phyloP scores from a whole-genome alignment of 306 rosid genomes.

The Leucaena leucocephala region DNA sequence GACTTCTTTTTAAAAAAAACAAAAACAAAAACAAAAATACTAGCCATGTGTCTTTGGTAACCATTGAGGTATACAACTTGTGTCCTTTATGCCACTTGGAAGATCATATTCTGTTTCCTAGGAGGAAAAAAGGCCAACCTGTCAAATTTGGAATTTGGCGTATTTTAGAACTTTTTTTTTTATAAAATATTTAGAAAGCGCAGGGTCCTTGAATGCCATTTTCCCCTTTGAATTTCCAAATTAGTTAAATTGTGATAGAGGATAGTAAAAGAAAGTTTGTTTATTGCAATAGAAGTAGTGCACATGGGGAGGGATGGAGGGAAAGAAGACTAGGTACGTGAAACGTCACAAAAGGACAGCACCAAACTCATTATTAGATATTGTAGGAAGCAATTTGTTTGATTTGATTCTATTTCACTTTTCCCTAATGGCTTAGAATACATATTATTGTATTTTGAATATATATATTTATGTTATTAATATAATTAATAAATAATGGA shows the following conservation, averaged over 20 bases:
- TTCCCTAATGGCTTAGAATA: too few relatives aligned
- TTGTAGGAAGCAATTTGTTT: slow-evolving; percentile 49
- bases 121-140: slow-evolving; percentile 33
- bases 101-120: slow-evolving; percentile 2
- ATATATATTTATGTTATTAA: too few relatives aligned
- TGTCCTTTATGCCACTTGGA: not conserved
- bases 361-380: slow-evolving; percentile 73
- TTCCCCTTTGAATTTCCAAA: not conserved
- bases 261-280: not conserved
- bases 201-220: not conserved
- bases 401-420: slow-evolving; percentile 42
- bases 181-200: not conserved
- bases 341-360: slow-evolving; percentile 50
- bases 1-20: too few relatives aligned
- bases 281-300: slow-evolving; percentile 20
- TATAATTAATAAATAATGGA: too few relatives aligned
- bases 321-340: not conserved
- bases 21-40: too few relatives aligned
- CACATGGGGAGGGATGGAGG: slow-evolving; percentile 65
- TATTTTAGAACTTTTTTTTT: not conserved
- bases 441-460: too few relatives aligned
- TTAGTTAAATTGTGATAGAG: slow-evolving; percentile 12
- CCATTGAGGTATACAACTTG: slow-evolving; percentile 10
- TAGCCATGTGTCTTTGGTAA: not conserved
- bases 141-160: slow-evolving; percentile 46